A percentile compares a stretch with the other conserved stretches of the same genome.
Evolutionary conservation across 2,329 filamentous ascomycete genomes (phyloP).

Genomic region (Diaporthe humulicola): DNA sequence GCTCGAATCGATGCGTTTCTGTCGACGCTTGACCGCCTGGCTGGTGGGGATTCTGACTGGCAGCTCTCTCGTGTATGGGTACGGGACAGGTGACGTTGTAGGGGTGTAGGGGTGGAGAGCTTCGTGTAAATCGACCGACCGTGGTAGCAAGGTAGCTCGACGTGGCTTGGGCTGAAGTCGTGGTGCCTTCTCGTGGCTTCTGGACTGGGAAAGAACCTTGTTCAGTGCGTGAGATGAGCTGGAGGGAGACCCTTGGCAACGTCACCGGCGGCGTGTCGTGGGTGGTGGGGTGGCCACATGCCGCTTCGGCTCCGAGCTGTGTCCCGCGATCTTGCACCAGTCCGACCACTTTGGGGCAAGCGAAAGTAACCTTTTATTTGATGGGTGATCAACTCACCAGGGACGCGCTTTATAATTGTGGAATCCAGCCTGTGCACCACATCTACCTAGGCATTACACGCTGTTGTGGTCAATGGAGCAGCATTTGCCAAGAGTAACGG

Average conservation of each 20-base stretch:
- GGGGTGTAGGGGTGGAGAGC: background rate
- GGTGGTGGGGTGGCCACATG: slow-evolving; percentile 23
- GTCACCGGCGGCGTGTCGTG: slow-evolving; percentile 25
- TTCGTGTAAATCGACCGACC: background rate
- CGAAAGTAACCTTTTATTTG: background rate
- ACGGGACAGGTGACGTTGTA: background rate
- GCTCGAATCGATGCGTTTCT: slow-evolving; percentile 12
- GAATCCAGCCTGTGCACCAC: background rate
- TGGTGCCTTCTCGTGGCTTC: slow-evolving; percentile 25
- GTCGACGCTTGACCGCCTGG: slow-evolving; percentile 14
- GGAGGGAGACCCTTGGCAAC: slow-evolving; percentile 29
- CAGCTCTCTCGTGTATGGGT: background rate
- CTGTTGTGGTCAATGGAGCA: background rate
- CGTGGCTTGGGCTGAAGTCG: background rate
- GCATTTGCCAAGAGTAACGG: background rate
- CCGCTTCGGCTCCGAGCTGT: slow-evolving; percentile 31
- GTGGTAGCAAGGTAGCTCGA: background rate
- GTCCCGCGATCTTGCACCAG: background rate
- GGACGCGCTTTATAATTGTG: background rate
- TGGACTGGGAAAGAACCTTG: slow-evolving; percentile 20
- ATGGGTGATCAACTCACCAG: background rate
- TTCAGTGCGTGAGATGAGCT: slow-evolving; percentile 11
- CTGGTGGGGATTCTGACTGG: background rate
- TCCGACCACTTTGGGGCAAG: too few relatives aligned
- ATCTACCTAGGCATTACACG: background rate